These are phyloP conservation scores for Chrysopogon serrulatus DNA, from an alignment of 176 grass and related monocot genomes.

Conservation along the genomic window DNA sequence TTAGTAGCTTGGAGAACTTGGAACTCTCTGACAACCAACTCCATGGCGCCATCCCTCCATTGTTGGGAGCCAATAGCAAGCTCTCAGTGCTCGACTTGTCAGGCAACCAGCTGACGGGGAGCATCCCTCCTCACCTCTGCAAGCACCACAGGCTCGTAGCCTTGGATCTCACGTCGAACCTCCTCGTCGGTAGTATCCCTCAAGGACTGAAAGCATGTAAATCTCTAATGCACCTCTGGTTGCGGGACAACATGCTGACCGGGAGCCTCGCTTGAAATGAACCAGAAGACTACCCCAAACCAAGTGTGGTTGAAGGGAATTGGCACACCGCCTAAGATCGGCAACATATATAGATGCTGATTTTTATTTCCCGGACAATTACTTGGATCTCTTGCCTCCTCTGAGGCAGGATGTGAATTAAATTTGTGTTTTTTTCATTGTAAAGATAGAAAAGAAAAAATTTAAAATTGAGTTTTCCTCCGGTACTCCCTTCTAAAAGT, in stretches of 20 bases:
- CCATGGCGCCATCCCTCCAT: constrained; percentile 58
- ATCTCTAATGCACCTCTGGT: constrained; percentile 55
- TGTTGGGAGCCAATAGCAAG: constrained; percentile 57
- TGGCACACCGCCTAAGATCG: too few species aligned
- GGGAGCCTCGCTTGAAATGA: background rate
- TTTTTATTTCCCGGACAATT: constrained; percentile 11
- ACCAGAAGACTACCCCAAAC: too few species aligned
- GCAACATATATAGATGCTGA: constrained; percentile 19
- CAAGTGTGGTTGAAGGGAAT: too few species aligned
- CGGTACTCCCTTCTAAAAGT: too few species aligned
- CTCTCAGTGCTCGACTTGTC: constrained; percentile 69
- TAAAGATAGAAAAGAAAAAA: too few species aligned
- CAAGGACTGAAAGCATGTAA: constrained; percentile 66
- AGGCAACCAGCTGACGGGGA: constrained; percentile 48
- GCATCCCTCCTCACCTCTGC: constrained; percentile 64
- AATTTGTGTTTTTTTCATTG: too few species aligned
- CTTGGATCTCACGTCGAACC: constrained; percentile 73
- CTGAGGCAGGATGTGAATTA: too few species aligned
- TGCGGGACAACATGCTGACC: constrained; percentile 62
- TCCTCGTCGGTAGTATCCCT: constrained; percentile 62
- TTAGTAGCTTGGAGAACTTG: constrained; percentile 55
- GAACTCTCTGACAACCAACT: constrained; percentile 76
- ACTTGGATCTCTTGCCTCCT: too few species aligned
- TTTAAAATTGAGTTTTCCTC: too few species aligned
- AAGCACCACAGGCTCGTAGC: constrained; percentile 59